A percentile compares a stretch with the other conserved stretches of the same genome.
Conservation (phyloP, 495 filamentous ascomycete species). For the Staphylotrichum longicolle region DNA sequence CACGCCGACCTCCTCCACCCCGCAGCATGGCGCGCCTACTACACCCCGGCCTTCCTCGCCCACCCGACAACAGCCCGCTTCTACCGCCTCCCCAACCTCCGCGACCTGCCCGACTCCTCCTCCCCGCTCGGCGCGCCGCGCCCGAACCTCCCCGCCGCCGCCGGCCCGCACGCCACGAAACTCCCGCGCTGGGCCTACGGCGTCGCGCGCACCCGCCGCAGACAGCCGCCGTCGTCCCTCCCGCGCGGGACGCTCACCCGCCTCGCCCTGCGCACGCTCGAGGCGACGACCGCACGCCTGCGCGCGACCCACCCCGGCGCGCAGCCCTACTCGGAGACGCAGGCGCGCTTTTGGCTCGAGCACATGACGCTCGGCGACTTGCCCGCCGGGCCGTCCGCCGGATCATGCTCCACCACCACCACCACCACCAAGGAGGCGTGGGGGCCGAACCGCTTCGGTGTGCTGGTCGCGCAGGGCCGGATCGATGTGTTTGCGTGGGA, state of each 20-base stretch:
- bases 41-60: slow-evolving; percentile 3
- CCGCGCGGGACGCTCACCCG: background rate
- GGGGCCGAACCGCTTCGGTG: slow-evolving; percentile 7
- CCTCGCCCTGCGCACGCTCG: background rate
- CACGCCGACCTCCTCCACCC: slow-evolving; percentile 12
- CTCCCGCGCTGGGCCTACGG: background rate
- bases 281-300: background rate
- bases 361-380: slow-evolving; percentile 9
- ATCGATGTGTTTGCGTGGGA: slow-evolving; percentile 12
- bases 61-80: slow-evolving; percentile 7
- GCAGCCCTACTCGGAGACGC: slow-evolving; percentile 11
- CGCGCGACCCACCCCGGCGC: slow-evolving; percentile 5
- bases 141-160: slow-evolving; percentile 1
- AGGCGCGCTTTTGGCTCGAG: slow-evolving; percentile 15
- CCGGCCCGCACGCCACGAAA: slow-evolving; percentile 2
- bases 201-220: background rate
- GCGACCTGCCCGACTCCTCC: slow-evolving; percentile 10
- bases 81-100: slow-evolving; percentile 13
- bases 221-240: background rate
- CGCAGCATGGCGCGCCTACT: slow-evolving; percentile 9
- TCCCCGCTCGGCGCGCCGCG: slow-evolving; percentile 3
- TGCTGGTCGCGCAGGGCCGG: slow-evolving; percentile 13
- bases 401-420: background rate
- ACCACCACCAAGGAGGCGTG: slow-evolving; percentile 7
- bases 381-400: background rate